Base-by-base conservation (phyloP, 495 filamentous ascomycete genomes). In the Podospora anserina region DNA sequence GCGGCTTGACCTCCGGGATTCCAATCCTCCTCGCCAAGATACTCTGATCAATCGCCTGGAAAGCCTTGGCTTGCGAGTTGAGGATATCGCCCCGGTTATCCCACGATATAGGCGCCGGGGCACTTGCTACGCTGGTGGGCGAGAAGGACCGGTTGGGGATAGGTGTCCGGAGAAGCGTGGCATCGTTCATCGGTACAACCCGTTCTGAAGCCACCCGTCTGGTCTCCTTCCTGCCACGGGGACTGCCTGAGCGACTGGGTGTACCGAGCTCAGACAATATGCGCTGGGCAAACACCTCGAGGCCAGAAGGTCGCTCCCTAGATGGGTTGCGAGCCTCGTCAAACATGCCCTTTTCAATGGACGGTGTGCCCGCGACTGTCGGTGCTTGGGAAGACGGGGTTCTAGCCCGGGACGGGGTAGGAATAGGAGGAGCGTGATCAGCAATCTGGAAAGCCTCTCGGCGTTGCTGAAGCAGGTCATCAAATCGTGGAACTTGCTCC, bases 381-480 rank as follows among this genome's bases (percentile, higher is more conserved):
- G 44, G 60, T 1, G 72, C 44, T 11, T 74, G 68, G 1, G 70
- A 68, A 18, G 55, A 32, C 1, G 68, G 68, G 44, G 70, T 73
- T 49, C 65, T 74, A 11, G 72, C 62, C 55, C 74, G 75, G 3
- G 68, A 63, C 3, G 70, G 68, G 2, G 69, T 54, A 60, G 76
- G 73, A 49, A 76, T 72, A 61, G 75, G 61, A 49, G 39, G 64
- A 6, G 71, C 69, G 26, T 72, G 71, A 68, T 81, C 88, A 7
- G 85, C 82, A 4, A 88, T 85, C 68, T 88, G 84, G 72, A 91
- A 90, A 1, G 86, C 83, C 64, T 88, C 86, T 20, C 89, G 87
- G 18, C 91, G 88, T 69, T 92, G 90, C 58, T 90, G 85, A 28
- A 95, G 79, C 7, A 93, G 83, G 26, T 91, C 87, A 67, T 94